Conservation (phyloP, 208 protist species). For the Trypanosoma scelopori region DNA sequence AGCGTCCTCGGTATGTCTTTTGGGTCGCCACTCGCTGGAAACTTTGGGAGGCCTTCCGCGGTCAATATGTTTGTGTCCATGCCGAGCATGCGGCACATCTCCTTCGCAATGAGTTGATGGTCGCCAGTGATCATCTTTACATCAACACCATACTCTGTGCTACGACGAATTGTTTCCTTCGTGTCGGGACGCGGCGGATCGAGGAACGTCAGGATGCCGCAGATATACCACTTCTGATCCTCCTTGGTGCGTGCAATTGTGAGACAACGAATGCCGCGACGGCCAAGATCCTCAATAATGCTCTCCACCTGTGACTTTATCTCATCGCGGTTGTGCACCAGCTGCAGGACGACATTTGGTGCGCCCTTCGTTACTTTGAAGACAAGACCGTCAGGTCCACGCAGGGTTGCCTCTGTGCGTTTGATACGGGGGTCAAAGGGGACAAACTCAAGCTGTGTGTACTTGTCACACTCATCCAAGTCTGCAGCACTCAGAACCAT, state of each 20-base stretch:
- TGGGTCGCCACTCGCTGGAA: slow-evolving; percentile 45
- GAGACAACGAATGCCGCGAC: slow-evolving; percentile 75
- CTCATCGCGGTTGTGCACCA: slow-evolving; percentile 75
- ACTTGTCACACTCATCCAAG: slow-evolving; percentile 81
- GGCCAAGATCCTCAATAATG: slow-evolving; percentile 68
- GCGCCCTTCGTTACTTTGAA: slow-evolving; percentile 90
- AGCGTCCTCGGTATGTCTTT: slow-evolving; percentile 25
- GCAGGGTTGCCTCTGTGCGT: slow-evolving; percentile 67
- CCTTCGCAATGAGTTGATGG: slow-evolving; percentile 91
- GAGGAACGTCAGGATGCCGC: slow-evolving; percentile 89
- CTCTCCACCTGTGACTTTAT: slow-evolving; percentile 70
- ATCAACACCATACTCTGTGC: slow-evolving; percentile 84
- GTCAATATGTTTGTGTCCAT: slow-evolving; percentile 91
- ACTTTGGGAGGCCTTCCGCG: slow-evolving; percentile 64
- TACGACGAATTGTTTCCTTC: slow-evolving; percentile 79
- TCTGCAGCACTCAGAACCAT: slow-evolving; percentile 79
- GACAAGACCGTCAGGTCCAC: slow-evolving; percentile 55
- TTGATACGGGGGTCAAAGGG: slow-evolving; percentile 73
- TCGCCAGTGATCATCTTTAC: slow-evolving; percentile 97
- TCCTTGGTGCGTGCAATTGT: slow-evolving; percentile 60
- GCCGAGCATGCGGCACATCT: slow-evolving; percentile 90
- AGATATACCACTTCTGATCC: slow-evolving; percentile 67
- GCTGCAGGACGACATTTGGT: slow-evolving; percentile 78
- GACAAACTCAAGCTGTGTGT: slow-evolving; percentile 69
- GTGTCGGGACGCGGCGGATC: slow-evolving; percentile 93